A percentile compares a stretch with the other conserved stretches of the same genome.
These are phyloP conservation scores for Ogataea methylovora DNA, from an alignment of 805 yeast species.

Conservation along the genomic window DNA sequence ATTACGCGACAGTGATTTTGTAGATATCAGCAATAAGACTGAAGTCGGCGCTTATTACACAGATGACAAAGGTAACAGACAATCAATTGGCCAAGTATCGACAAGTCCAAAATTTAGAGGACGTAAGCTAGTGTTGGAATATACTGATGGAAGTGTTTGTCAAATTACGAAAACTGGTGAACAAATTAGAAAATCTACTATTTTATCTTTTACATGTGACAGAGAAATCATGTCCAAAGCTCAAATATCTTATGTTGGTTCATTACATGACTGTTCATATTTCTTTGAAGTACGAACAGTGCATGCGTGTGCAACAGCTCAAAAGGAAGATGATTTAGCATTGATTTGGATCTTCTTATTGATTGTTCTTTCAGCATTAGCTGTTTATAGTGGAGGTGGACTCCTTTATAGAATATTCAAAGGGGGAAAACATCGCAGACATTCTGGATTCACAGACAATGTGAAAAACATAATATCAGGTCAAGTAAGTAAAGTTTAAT, in stretches of 20 bases:
- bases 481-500: too few species aligned
- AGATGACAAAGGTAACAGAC: constrained; percentile 33
- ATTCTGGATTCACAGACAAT: too few species aligned
- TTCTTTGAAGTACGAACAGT: constrained; percentile 79
- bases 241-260: constrained; percentile 61
- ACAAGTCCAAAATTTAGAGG: constrained; percentile 65
- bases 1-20: constrained; percentile 22
- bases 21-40: constrained; percentile 29
- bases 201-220: constrained; percentile 72
- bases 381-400: constrained; percentile 37
- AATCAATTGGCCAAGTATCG: constrained; percentile 56
- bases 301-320: constrained; percentile 80
- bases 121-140: constrained; percentile 59
- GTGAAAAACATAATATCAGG: too few species aligned
- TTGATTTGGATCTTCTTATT: constrained; percentile 58
- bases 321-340: constrained; percentile 54
- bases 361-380: constrained; percentile 35
- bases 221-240: constrained; percentile 63
- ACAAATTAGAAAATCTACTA: constrained; percentile 49
- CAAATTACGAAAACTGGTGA: constrained; percentile 36
- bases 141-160: constrained; percentile 62
- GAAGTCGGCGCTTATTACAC: constrained; percentile 53
- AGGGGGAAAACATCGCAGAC: too few species aligned
- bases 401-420: background rate
- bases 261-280: constrained; percentile 69